phyloP scores from a whole-genome alignment of 2,329 filamentous ascomycete species.

The Metarhizium sp. region DNA sequence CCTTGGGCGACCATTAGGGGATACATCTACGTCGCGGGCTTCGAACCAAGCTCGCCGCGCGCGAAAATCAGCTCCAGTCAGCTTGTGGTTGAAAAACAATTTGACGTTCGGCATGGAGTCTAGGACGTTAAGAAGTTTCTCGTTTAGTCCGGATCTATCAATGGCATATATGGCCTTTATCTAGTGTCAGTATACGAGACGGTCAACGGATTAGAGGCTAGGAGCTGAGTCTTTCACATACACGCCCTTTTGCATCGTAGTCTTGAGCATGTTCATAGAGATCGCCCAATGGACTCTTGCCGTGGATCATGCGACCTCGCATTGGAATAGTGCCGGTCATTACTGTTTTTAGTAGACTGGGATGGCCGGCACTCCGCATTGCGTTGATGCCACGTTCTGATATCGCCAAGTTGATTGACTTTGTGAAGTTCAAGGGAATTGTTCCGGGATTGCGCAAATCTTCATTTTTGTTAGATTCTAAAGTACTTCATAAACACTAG shows the following conservation, averaged over 20 bases:
- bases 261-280: constrained; percentile 76
- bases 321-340: constrained; percentile 79
- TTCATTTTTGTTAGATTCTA: constrained; percentile 25
- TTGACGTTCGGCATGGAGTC: constrained; percentile 81
- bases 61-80: constrained; percentile 81
- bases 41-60: constrained; percentile 83
- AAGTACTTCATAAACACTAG: neutral
- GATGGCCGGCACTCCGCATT: constrained; percentile 59
- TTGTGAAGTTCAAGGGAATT: constrained; percentile 86
- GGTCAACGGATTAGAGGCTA: neutral
- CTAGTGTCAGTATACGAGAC: neutral
- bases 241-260: constrained; percentile 82
- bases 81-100: constrained; percentile 86
- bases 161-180: constrained; percentile 71
- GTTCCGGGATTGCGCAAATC: constrained; percentile 80
- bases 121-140: constrained; percentile 71
- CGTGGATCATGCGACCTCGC: constrained; percentile 94
- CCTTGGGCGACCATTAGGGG: constrained; percentile 34
- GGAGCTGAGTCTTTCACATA: constrained; percentile 30
- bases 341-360: constrained; percentile 62
- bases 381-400: constrained; percentile 92
- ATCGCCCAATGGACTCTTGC: constrained; percentile 51
- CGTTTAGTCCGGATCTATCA: constrained; percentile 77
- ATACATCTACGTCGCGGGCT: constrained; percentile 27
- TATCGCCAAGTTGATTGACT: constrained; percentile 94